A percentile compares a stretch with the other conserved stretches of the same genome.
phyloP scores from a whole-genome alignment of 2,329 filamentous ascomycete species.

The Elsinoe fawcettii region DNA sequence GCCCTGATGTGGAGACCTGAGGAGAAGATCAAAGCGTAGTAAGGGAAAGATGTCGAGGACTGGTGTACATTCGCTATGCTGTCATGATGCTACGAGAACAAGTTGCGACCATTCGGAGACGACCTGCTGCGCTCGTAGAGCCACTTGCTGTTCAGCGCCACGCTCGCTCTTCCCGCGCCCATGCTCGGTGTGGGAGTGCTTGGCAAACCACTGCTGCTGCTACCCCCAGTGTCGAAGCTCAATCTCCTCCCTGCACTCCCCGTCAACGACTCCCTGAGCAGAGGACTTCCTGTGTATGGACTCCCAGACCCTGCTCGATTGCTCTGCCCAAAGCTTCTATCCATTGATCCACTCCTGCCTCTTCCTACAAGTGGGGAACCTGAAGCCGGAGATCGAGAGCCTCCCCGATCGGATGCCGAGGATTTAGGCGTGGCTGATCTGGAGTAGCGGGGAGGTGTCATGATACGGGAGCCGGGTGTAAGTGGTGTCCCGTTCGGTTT shows the following conservation, averaged over 20 bases:
- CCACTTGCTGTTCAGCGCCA: slow-evolving; percentile 88
- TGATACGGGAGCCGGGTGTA: slow-evolving; percentile 64
- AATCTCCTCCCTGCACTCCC: slow-evolving; percentile 47
- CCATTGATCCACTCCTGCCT: slow-evolving; percentile 20
- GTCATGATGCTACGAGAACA: slow-evolving; percentile 16
- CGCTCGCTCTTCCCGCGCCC: slow-evolving; percentile 58
- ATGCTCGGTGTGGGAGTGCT: slow-evolving; percentile 60
- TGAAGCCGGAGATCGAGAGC: slow-evolving; percentile 15
- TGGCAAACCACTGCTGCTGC: slow-evolving; percentile 39
- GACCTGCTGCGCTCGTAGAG: slow-evolving; percentile 72
- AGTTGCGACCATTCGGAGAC: slow-evolving; percentile 37
- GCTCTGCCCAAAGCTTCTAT: slow-evolving; percentile 17
- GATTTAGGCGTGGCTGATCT: slow-evolving; percentile 62
- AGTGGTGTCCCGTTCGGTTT: slow-evolving; percentile 54
- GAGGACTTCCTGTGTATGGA: slow-evolving; percentile 37
- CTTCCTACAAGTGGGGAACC: slow-evolving; percentile 33
- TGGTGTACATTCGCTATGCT: slow-evolving; percentile 11
- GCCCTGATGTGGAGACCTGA: slow-evolving; percentile 36
- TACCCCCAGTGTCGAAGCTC: slow-evolving; percentile 48
- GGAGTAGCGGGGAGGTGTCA: slow-evolving; percentile 80
- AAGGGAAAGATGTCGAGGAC: not conserved
- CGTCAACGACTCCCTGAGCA: slow-evolving; percentile 62
- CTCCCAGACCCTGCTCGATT: slow-evolving; percentile 15
- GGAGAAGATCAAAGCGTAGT: slow-evolving; percentile 21
- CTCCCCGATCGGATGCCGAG: slow-evolving; percentile 28